Percentiles rank a stretch among this genome's conserved stretches.
These are phyloP conservation scores for Raffaelea deltoideospora DNA, from an alignment of 2,329 filamentous ascomycete species.

Conservation along the genomic window DNA sequence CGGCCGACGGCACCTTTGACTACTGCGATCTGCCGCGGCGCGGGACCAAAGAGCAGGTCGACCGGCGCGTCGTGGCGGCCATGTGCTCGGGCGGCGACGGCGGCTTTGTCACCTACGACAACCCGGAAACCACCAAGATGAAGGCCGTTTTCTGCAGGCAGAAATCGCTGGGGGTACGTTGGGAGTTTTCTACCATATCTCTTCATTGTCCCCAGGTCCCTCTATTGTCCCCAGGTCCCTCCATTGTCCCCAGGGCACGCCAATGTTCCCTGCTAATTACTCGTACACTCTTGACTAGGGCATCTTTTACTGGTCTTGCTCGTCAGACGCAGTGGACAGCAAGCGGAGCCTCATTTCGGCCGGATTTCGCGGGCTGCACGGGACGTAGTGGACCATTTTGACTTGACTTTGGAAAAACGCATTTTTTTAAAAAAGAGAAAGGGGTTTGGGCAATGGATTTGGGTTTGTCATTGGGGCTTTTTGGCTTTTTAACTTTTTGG, in stretches of 20 bases:
- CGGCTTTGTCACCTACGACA: slow-evolving; percentile 70
- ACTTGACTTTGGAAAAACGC: too few species aligned
- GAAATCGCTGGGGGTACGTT: slow-evolving; percentile 48
- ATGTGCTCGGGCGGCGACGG: slow-evolving; percentile 59
- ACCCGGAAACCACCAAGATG: slow-evolving; percentile 56
- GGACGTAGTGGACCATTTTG: too few species aligned
- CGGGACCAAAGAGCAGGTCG: slow-evolving; percentile 49
- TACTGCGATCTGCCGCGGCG: slow-evolving; percentile 53
- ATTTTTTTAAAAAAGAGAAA: too few species aligned
- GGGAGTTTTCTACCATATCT: background rate
- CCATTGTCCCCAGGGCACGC: too few species aligned
- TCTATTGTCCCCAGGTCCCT: background rate
- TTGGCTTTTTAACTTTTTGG: too few species aligned
- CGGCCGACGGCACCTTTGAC: slow-evolving; percentile 56
- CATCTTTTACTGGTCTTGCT: slow-evolving; percentile 71
- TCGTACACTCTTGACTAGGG: slow-evolving; percentile 33
- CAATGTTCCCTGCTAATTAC: background rate
- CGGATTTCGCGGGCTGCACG: slow-evolving; percentile 43
- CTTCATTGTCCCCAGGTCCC: background rate
- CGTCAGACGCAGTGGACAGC: slow-evolving; percentile 47
- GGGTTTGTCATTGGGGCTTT: too few species aligned
- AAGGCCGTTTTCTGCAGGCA: slow-evolving; percentile 63
- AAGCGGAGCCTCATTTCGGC: slow-evolving; percentile 42
- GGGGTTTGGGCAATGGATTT: too few species aligned
- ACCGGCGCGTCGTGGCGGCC: slow-evolving; percentile 52